phyloP scores from a whole-genome alignment of 768 basidiomycete genomes.

The Suillus lakei region DNA sequence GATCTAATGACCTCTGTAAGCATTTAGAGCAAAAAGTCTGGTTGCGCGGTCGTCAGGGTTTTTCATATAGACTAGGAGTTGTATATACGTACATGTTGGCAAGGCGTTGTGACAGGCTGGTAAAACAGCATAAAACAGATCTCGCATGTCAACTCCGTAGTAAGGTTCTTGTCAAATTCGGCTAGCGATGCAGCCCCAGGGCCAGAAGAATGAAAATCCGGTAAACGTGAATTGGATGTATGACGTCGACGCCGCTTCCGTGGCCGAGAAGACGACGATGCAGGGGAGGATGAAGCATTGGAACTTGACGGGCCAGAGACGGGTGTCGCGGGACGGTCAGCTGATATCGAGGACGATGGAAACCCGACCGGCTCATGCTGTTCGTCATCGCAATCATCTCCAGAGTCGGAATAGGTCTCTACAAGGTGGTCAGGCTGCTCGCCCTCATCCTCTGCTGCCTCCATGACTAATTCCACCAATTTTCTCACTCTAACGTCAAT shows the following conservation, averaged over 20 bases:
- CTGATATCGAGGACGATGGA: slow-evolving; percentile 13
- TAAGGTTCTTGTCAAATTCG: slow-evolving; percentile 64
- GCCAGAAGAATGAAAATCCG: slow-evolving; percentile 27
- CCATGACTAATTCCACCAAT: slow-evolving; percentile 49
- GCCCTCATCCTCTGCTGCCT: slow-evolving; percentile 18
- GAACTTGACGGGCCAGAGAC: slow-evolving; percentile 16
- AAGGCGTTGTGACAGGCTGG: slow-evolving; percentile 90
- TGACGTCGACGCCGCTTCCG: slow-evolving; percentile 31
- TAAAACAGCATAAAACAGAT: slow-evolving; percentile 87
- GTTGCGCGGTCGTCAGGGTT: slow-evolving; percentile 14
- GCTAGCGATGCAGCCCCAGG: slow-evolving; percentile 32
- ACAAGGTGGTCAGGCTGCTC: slow-evolving; percentile 17
- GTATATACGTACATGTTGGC: slow-evolving; percentile 79
- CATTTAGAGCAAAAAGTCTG: slow-evolving; percentile 93
- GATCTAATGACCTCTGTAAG: slow-evolving; percentile 89
- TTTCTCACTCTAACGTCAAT: slow-evolving; percentile 65
- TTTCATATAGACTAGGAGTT: slow-evolving; percentile 13
- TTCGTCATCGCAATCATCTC: slow-evolving; percentile 37
- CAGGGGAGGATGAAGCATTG: slow-evolving; percentile 4
- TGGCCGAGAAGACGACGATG: slow-evolving; percentile 23
- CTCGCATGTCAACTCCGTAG: slow-evolving; percentile 79
- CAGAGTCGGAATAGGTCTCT: slow-evolving; percentile 31
- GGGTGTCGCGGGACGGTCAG: slow-evolving; percentile 42
- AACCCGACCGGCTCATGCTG: slow-evolving; percentile 18
- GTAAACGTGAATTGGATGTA: slow-evolving; percentile 35